Conservation (phyloP, 257 asterid species). For the Solanum bulbocastanum region DNA sequence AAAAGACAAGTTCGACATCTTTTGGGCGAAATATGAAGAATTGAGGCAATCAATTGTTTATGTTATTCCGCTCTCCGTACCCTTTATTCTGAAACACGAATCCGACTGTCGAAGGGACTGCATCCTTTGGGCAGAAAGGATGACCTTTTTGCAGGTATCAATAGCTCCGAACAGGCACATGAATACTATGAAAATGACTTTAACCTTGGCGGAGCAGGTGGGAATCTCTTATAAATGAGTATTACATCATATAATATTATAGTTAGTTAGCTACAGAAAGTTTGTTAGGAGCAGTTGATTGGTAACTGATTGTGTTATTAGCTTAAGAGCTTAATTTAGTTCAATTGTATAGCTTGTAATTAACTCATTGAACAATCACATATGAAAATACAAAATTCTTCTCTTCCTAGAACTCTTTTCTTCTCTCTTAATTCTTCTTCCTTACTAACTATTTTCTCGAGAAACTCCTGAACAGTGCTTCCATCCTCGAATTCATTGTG, state of each 20-base stretch:
- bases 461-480: neutral
- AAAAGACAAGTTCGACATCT: neutral
- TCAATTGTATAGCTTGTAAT: neutral
- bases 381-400: neutral
- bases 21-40: neutral
- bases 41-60: neutral
- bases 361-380: neutral
- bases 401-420: neutral
- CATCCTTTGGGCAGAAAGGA: neutral
- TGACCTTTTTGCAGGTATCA: neutral
- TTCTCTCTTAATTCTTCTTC: neutral
- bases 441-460: neutral
- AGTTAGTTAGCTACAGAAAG: neutral
- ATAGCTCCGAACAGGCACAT: neutral
- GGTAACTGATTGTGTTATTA: neutral
- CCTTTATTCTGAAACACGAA: neutral
- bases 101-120: neutral
- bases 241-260: no score
- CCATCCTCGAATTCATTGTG: neutral
- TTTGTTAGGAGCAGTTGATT: neutral
- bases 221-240: neutral
- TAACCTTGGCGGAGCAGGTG: neutral
- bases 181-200: neutral
- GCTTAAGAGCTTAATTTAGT: neutral
- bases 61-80: neutral